These are phyloP conservation scores for Holtermannia corniformis DNA, from an alignment of 768 basidiomycete species.

Conservation along the genomic window DNA sequence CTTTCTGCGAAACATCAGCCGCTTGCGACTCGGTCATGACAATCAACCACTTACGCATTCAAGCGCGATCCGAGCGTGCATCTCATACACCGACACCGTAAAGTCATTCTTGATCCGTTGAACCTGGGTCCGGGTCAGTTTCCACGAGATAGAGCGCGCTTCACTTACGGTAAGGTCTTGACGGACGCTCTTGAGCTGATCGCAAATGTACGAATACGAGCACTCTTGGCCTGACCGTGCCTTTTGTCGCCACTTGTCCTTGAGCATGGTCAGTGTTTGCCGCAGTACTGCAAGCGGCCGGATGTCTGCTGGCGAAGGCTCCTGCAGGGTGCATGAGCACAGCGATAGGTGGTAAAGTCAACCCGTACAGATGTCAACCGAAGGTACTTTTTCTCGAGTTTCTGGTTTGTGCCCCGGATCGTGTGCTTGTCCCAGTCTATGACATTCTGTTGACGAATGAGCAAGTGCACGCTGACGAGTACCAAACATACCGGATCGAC, in stretches of 20 bases:
- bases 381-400: constrained; percentile 91
- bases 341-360: not conserved
- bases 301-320: constrained; percentile 88
- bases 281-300: constrained; percentile 76
- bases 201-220: constrained; percentile 80
- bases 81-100: constrained; percentile 94
- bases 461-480: too few relatives aligned
- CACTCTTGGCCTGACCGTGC: constrained; percentile 37
- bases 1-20: constrained; percentile 55
- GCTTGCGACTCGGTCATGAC: not conserved
- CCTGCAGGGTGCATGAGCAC: constrained; percentile 50
- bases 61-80: constrained; percentile 92
- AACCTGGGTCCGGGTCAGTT: constrained; percentile 51
- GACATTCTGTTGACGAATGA: constrained; percentile 60
- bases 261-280: constrained; percentile 75
- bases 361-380: constrained; percentile 70
- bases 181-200: constrained; percentile 92
- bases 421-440: constrained; percentile 93
- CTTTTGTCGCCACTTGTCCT: constrained; percentile 76
- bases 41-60: constrained; percentile 57
- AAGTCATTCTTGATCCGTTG: constrained; percentile 99
- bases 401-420: constrained; percentile 81
- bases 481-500: constrained; percentile 52
- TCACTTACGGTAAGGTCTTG: constrained; percentile 89
- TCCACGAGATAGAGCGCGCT: not conserved